Base-by-base conservation (phyloP, 352 stramenopile genomes). In the Phytophthora syringae region DNA sequence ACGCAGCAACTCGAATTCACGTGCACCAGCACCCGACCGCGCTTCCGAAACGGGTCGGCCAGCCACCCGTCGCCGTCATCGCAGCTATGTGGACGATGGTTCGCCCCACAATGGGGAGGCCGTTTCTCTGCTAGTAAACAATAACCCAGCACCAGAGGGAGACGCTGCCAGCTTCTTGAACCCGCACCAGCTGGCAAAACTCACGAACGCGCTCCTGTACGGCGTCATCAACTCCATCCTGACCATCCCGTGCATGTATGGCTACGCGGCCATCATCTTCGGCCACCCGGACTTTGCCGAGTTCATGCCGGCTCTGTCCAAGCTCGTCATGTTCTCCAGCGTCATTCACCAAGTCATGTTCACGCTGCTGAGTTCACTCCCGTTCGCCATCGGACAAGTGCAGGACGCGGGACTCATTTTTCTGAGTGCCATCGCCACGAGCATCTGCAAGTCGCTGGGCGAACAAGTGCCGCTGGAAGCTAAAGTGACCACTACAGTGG, bases 341-440 rank as follows among this genome's bases (percentile, higher is more conserved):
- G 89, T 97, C 16, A 77, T 99, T 18, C 98, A 99, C 74, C 97
- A 95, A 56, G 69, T 92, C 62, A 90, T 95, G 77, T 94, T 93
- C 64, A 95, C 88, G 2, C 52, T 89, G 10, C 82, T 98, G 50
- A 98, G 87, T 49, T 92, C 90, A 30, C 72, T 99, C 34, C 92
- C 93, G 0, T 99, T 99, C 77, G 96, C 98, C 9, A 98, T 99
- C 32, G 98, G 97, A 13, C 97, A 98, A 66, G 97, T 99, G 1
- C 98, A 99, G 74, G 97, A 99, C 70, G 97, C 97, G 5, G 98
- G 98, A 0, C 86, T 99, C 2, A 99, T 99, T 67, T 99, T 99
- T 76, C 79, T 99, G 18, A 95, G 79, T 45, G 83, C 85, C 48
- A 99, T 99, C 55, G 94, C 97, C 0, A 89, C 74, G 72, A 98